Percentiles rank a stretch among this genome's conserved stretches.
phyloP scores from a whole-genome alignment of 2,329 filamentous ascomycete species.

The Colletotrichum somersetense region DNA sequence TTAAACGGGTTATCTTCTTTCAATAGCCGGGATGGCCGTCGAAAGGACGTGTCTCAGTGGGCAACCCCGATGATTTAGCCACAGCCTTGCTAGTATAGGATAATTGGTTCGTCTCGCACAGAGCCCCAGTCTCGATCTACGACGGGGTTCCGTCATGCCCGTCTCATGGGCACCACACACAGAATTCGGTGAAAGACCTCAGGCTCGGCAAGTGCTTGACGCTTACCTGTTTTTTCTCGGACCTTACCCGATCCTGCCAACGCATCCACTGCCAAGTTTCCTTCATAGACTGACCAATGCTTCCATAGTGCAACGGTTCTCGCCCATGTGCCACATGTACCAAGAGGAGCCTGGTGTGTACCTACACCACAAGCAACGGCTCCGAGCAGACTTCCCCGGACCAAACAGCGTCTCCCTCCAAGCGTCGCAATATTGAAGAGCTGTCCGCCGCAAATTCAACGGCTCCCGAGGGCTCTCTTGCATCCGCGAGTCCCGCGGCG shows the following conservation, averaged over 20 bases:
- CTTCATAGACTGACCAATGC: constrained; percentile 26
- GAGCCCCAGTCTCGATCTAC: constrained; percentile 21
- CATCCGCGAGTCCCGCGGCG: constrained; percentile 32
- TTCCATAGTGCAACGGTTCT: constrained; percentile 45
- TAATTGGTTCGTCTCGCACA: constrained; percentile 31
- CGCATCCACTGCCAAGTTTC: not conserved
- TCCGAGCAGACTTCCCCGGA: constrained; percentile 35
- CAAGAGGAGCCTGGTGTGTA: constrained; percentile 44
- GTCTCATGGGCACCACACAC: constrained; percentile 27
- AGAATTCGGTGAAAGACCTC: not conserved
- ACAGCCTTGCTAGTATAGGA: constrained; percentile 11
- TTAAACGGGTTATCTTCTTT: constrained; percentile 16
- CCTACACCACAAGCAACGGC: constrained; percentile 39
- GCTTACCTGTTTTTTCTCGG: not conserved
- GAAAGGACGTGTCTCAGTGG: constrained; percentile 12
- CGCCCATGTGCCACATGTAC: constrained; percentile 45
- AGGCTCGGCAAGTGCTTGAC: constrained; percentile 31
- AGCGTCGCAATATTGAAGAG: constrained; percentile 41
- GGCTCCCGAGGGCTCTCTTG: constrained; percentile 17
- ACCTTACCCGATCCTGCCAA: constrained; percentile 8
- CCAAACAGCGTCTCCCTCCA: constrained; percentile 38
- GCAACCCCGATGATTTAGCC: constrained; percentile 34
- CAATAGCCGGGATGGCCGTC: constrained; percentile 19
- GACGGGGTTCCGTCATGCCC: constrained; percentile 21
- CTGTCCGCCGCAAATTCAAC: constrained; percentile 24